phyloP scores from a whole-genome alignment of 371 early-diverging fungal species.

The Mortierella sp. region DNA sequence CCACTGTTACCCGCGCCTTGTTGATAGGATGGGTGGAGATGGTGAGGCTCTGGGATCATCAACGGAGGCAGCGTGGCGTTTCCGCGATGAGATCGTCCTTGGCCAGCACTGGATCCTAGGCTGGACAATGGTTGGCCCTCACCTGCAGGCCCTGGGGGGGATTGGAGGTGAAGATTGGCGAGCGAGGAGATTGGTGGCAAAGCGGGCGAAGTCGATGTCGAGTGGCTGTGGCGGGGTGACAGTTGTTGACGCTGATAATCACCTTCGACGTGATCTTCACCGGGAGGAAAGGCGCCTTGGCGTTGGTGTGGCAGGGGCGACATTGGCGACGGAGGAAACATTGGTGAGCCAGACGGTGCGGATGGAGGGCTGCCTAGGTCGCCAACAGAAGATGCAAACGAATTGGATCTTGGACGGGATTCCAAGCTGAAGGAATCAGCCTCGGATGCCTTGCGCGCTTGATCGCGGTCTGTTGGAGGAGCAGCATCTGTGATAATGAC shows the following conservation, averaged over 20 bases:
- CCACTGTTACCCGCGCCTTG: constrained; percentile 14
- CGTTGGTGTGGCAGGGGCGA: constrained; percentile 12
- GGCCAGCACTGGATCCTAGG: background rate
- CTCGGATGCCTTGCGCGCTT: background rate
- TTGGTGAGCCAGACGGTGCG: constrained; percentile 7
- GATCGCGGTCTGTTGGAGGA: constrained; percentile 7
- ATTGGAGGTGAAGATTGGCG: constrained; percentile 29
- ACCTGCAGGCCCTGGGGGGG: constrained; percentile 24
- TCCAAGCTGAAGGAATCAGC: constrained; percentile 19
- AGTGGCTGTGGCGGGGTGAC: constrained; percentile 12
- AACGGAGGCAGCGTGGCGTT: constrained; percentile 30
- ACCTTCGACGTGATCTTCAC: constrained; percentile 4
- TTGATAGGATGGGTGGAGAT: constrained; percentile 38
- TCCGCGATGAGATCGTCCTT: constrained; percentile 19
- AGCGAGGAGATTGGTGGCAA: constrained; percentile 37
- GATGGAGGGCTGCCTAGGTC: constrained; percentile 16
- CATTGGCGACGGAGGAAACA: constrained; percentile 27
- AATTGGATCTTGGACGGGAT: constrained; percentile 21
- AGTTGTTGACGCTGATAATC: constrained; percentile 10
- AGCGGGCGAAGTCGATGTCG: constrained; percentile 16
- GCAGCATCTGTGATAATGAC: constrained; percentile 18
- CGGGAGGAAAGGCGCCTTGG: constrained; percentile 10
- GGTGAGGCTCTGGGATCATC: constrained; percentile 43
- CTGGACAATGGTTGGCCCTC: too few species aligned
- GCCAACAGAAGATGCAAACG: constrained; percentile 10